Conservation (phyloP, 441 rosid genomes). For the Populus hybrid region DNA sequence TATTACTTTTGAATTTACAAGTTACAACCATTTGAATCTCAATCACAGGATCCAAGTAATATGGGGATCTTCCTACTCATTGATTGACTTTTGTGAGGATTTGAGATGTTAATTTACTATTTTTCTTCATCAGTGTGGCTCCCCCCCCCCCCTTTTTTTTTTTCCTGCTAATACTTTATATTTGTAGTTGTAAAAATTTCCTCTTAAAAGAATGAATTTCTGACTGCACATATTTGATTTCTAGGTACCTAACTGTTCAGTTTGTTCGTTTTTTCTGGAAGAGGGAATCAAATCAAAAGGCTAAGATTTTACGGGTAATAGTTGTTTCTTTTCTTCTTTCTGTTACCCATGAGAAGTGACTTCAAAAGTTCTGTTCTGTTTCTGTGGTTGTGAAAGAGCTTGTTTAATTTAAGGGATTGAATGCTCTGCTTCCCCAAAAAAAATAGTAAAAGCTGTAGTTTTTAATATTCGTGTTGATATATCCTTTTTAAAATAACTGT, state of each 20-base stretch:
- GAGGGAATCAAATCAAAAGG: constrained; percentile 97
- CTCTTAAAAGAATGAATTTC: not conserved
- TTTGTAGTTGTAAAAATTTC: not conserved
- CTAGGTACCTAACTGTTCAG: constrained; percentile 92
- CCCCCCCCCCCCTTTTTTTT: not conserved
- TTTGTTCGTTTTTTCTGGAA: constrained; percentile 99
- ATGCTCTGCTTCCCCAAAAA: not conserved
- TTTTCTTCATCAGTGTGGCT: not conserved
- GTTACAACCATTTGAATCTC: not conserved
- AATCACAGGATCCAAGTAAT: not conserved
- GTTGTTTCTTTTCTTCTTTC: constrained; percentile 5
- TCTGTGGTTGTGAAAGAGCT: not conserved
- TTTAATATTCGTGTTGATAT: not conserved
- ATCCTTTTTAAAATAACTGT: not conserved
- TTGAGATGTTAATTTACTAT: not conserved
- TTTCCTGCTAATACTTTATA: not conserved
- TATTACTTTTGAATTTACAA: not conserved
- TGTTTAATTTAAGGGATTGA: not conserved
- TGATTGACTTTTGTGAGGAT: constrained; percentile 5
- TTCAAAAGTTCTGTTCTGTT: not conserved
- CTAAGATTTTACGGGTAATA: constrained; percentile 86
- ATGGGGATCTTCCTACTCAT: not conserved
- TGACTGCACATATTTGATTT: constrained; percentile 1
- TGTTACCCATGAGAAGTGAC: not conserved
- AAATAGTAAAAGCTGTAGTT: not conserved